Evolutionary conservation across 805 yeast species (phyloP), one percentile per base, ranked within the genome.

Genomic region (Suhomyces xylopsoci): DNA sequence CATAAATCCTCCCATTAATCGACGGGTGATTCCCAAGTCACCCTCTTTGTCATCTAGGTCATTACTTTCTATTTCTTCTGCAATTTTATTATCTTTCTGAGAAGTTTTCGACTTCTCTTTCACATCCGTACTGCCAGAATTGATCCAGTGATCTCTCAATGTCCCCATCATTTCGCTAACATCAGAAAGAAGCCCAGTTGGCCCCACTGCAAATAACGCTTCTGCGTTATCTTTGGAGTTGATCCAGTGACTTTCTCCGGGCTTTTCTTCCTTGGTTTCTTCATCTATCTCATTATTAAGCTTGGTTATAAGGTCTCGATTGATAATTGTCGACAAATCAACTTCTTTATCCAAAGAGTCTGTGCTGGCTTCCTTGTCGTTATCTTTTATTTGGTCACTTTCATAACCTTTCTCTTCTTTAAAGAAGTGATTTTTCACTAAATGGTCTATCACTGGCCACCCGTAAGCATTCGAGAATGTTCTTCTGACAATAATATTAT

Each of bases 381-480:
- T 17, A 25, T 47, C 53, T 47, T 17, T 34, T 24, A 12, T 44
- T 12, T 15, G 41, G 34, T 22, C 47, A 28, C 55, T 49, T 25
- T 57, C 57, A 20, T n/a, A 6, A 32, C 47, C 15, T n/a, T 54
- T 59, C 61, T 30, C 48, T 2, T 50, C 55, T 7, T 53, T 59
- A 8, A 44, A 53, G 65, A 88, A 88, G 70, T 88, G 94, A 51
- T 81, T 80, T 14, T 80, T 74, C 0, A 87, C 88, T 58, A 92
- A 62, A 67, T 93, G 97, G 44, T 85, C 87, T n/a, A 93, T 77
- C 0, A 90, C 96, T 0, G 88, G 90, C 94, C 97, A 90, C 1
- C 99, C 99, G 69, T 87, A 92, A 0, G 97, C 94, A 69, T 93
- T 93, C 5, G 96, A 86, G 74, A 89, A 94, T 55, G 89, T 73